Percentiles rank a stretch among this genome's conserved stretches.
Evolutionary conservation across 2,329 filamentous ascomycete species (phyloP).

Genomic region (Colletotrichum sp.): DNA sequence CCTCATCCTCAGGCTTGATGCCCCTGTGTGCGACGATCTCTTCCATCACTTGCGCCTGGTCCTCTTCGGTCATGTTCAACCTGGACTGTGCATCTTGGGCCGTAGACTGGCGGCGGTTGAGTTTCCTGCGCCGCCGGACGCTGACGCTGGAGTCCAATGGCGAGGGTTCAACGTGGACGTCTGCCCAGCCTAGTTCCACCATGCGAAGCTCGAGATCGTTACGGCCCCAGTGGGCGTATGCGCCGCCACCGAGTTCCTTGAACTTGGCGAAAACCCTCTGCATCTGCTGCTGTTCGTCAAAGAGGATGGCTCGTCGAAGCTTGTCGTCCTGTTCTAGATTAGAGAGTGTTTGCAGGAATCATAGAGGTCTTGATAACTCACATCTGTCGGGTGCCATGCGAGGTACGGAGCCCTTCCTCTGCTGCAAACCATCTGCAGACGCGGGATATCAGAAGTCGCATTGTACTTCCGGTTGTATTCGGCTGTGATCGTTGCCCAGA

Average conservation of each 20-base stretch:
- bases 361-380: conserved; percentile 35
- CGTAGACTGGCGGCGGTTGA: conserved; percentile 28
- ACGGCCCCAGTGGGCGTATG: conserved; percentile 53
- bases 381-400: conserved; percentile 55
- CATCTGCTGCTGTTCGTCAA: conserved; percentile 30
- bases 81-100: conserved; percentile 9
- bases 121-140: conserved; percentile 46
- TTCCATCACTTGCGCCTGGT: conserved; percentile 19
- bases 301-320: conserved; percentile 20
- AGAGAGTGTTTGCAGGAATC: conserved; percentile 17
- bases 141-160: conserved; percentile 39
- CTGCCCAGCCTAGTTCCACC: conserved; percentile 51
- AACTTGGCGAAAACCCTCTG: conserved; percentile 47
- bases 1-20: conserved; percentile 10
- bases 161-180: conserved; percentile 36
- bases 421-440: conserved; percentile 62
- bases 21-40: conserved; percentile 22
- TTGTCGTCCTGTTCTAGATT: conserved; percentile 44
- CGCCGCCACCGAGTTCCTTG: conserved; percentile 54
- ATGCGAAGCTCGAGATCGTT: conserved; percentile 56
- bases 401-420: conserved; percentile 54
- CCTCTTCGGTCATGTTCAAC: conserved; percentile 13
- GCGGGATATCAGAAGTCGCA: conserved; percentile 49
- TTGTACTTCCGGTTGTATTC: conserved; percentile 42
- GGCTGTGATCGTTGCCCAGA: conserved; percentile 60